These are phyloP conservation scores for Isoetes engelmannii DNA, from an alignment of 83 land plant genomes.

Conservation along the genomic window DNA sequence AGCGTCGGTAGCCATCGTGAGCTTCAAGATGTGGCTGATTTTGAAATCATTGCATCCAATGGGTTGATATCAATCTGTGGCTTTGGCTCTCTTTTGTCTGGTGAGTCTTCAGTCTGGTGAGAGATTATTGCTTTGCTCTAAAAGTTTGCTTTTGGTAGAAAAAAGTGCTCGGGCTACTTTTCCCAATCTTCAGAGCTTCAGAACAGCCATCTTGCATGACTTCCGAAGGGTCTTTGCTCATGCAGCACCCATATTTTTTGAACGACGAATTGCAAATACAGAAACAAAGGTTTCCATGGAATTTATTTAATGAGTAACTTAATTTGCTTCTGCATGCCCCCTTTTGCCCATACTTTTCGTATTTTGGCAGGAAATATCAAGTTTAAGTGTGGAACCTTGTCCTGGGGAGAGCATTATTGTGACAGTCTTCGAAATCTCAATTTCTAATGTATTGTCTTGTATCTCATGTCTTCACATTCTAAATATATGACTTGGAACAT, in stretches of 20 bases:
- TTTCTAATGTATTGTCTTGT: constrained; percentile 43
- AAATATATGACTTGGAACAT: too few species aligned
- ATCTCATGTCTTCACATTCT: too few species aligned
- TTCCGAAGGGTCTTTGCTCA: constrained; percentile 84
- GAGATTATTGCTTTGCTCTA: too few species aligned
- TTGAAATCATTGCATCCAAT: constrained; percentile 35
- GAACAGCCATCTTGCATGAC: constrained; percentile 53
- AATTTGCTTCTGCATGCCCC: neutral
- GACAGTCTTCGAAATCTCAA: constrained; percentile 73
- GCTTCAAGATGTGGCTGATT: constrained; percentile 47
- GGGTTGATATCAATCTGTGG: constrained; percentile 61
- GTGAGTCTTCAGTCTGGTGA: constrained; percentile 22
- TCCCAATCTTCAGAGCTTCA: constrained; percentile 67
- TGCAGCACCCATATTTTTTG: constrained; percentile 80
- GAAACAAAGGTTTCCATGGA: constrained; percentile 67
- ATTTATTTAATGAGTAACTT: neutral
- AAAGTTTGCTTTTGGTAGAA: constrained; percentile 31
- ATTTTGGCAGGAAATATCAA: constrained; percentile 69
- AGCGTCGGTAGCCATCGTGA: constrained; percentile 8
- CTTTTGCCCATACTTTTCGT: neutral
- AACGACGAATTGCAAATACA: constrained; percentile 81
- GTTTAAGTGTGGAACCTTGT: constrained; percentile 90
- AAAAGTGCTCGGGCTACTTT: constrained; percentile 82
- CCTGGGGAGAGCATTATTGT: constrained; percentile 59
- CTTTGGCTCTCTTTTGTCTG: constrained; percentile 82